phyloP scores from a whole-genome alignment of 2,329 filamentous ascomycete genomes.

The Monilinia aucupariae region DNA sequence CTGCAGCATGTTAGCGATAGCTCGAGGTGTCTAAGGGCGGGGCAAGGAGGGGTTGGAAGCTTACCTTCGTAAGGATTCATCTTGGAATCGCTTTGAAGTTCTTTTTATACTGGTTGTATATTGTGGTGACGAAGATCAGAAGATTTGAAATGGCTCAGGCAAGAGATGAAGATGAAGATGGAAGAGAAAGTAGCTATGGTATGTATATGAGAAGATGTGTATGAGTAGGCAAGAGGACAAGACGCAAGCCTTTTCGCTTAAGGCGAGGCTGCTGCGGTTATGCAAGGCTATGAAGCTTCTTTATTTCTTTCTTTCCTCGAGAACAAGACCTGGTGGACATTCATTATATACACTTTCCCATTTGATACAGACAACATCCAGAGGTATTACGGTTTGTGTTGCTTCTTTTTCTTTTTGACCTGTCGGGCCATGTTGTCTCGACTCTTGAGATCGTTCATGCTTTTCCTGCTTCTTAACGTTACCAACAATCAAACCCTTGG shows the following conservation, averaged over 20 bases:
- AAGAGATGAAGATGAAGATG: not conserved
- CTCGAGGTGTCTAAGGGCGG: not conserved
- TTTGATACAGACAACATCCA: not conserved
- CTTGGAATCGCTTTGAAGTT: not conserved
- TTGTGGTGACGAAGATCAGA: not conserved
- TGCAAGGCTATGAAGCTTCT: conserved; percentile 1
- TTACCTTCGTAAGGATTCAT: conserved; percentile 52
- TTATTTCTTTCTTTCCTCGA: not conserved
- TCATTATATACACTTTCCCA: not conserved
- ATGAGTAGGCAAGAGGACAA: not conserved
- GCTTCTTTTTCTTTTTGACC: not conserved
- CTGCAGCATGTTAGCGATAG: conserved; percentile 37
- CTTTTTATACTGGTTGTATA: too few species aligned
- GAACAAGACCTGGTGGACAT: not conserved
- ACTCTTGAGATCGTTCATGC: not conserved
- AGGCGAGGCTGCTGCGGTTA: conserved; percentile 5
- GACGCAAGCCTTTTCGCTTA: conserved; percentile 15
- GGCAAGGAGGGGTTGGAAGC: conserved; percentile 16
- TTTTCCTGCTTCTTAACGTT: not conserved
- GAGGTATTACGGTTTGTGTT: not conserved
- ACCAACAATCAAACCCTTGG: too few species aligned
- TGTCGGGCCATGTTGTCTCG: not conserved
- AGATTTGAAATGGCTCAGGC: not conserved
- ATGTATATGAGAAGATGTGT: not conserved
- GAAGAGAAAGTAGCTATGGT: not conserved